Base-by-base conservation (phyloP, 176 grass and related monocot genomes). In the Carex myosuroides region DNA sequence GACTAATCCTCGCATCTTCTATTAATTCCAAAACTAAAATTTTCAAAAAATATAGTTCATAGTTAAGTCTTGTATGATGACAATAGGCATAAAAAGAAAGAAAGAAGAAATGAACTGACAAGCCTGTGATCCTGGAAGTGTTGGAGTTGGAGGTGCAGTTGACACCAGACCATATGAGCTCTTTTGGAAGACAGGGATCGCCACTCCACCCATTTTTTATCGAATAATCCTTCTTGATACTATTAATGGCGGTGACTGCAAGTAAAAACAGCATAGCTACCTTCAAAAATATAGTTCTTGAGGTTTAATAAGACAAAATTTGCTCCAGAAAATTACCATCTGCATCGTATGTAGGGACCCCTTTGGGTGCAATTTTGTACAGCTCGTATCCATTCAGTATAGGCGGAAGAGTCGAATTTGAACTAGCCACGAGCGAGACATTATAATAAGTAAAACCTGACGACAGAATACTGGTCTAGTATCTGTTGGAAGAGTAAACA, bases 331-430 rank as follows among this genome's bases (percentile, higher is more conserved):
- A 61, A 18, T 6, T 41, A 75, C 71, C 18, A 53, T 75, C 71
- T 48, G 11, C 39, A 21, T 13, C 11, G 6, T 75, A 21, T 6
- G 71, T 52, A 4, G 35, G 17, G 39, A 24, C 18, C 18, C n/a
- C 10, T 2, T 11, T 9, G 41, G 46, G 39, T 44, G 18, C 18
- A 20, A 48, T 16, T 26, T 41, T 75, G 22, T 73, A 91, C 53
- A 86, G 42, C 77, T 91, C 90, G 58, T 88, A 64, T 0, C 84
- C 84, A 16, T 79, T 91, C 53, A 91, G 37, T 13, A 88, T 13
- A 4, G 86, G 90, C 0, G 17, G 80, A 61, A 24, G 87, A 5
- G 44, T 67, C 7, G 87, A 80, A 35, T 61, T 69, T 42, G 80
- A 44, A 57, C 80, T 63, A 14, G 39, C 67, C 13, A 32, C 9